A percentile compares a stretch with the other conserved stretches of the same genome.
These are phyloP conservation scores for Tetracentron sinense DNA, from an alignment of 164 flowering plant genomes.

Conservation along the genomic window DNA sequence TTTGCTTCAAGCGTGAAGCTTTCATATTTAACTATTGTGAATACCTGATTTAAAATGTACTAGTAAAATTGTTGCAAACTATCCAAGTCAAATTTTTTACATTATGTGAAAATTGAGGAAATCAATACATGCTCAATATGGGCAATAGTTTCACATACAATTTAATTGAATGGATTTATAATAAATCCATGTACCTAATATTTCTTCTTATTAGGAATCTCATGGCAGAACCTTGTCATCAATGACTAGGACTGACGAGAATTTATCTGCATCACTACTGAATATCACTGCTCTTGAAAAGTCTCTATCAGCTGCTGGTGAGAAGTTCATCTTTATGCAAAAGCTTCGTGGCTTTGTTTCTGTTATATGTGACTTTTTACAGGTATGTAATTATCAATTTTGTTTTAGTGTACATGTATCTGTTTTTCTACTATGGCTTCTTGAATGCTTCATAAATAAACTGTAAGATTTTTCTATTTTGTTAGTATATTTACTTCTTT, in stretches of 20 bases:
- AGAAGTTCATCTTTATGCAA: conserved; percentile 96
- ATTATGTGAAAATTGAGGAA: background rate
- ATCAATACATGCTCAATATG: background rate
- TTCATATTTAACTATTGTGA: background rate
- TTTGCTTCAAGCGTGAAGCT: background rate
- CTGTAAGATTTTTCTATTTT: background rate
- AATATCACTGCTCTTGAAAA: conserved; percentile 66
- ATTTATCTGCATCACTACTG: conserved; percentile 57
- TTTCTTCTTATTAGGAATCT: conserved; percentile 54
- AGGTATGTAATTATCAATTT: conserved; percentile 57
- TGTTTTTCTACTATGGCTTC: conserved; percentile 2
- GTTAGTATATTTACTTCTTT: background rate
- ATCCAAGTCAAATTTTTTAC: background rate
- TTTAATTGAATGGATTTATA: background rate
- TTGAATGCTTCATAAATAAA: background rate
- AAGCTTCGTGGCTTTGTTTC: conserved; percentile 90
- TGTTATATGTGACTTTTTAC: conserved; percentile 85
- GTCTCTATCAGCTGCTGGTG: conserved; percentile 72
- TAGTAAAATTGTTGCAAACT: background rate
- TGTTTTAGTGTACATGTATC: conserved; percentile 1
- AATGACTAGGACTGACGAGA: conserved; percentile 54
- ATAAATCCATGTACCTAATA: background rate
- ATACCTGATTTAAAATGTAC: background rate
- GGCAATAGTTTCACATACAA: background rate
- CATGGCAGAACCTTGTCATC: conserved; percentile 55